phyloP scores from a whole-genome alignment of 1,139 yeast species.

The Zygosaccharomyces pseudobailii region DNA sequence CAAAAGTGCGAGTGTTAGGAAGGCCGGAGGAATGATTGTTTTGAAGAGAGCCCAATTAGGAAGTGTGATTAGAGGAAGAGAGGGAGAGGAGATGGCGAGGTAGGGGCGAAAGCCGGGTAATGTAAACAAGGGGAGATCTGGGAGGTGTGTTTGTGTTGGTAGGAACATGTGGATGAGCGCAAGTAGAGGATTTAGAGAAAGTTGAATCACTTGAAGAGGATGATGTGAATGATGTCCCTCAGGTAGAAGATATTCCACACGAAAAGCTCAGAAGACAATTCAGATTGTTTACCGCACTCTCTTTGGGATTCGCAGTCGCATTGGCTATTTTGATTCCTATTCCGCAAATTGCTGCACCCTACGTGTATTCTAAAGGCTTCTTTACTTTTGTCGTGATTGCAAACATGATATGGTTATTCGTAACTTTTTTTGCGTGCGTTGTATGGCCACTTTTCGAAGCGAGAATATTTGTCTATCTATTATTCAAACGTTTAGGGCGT shows the following conservation, averaged over 20 bases:
- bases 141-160: too few relatives aligned
- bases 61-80: too few relatives aligned
- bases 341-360: slow-evolving; percentile 29
- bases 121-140: too few relatives aligned
- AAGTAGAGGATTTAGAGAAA: background rate
- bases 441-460: slow-evolving; percentile 25
- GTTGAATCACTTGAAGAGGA: background rate
- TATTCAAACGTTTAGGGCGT: background rate
- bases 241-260: slow-evolving; percentile 13
- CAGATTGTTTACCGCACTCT: slow-evolving; percentile 10
- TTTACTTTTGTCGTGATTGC: slow-evolving; percentile 28
- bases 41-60: too few relatives aligned
- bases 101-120: too few relatives aligned
- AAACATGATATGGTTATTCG: slow-evolving; percentile 30
- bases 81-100: too few relatives aligned
- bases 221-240: slow-evolving; percentile 8
- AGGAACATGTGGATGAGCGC: too few relatives aligned
- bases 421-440: slow-evolving; percentile 25
- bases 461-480: slow-evolving; percentile 4
- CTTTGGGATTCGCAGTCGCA: slow-evolving; percentile 7
- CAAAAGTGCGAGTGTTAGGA: too few relatives aligned
- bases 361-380: slow-evolving; percentile 26
- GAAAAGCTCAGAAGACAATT: slow-evolving; percentile 14
- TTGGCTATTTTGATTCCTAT: slow-evolving; percentile 23
- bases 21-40: too few relatives aligned